Evolutionary conservation across 2,329 filamentous ascomycete genomes (phyloP).

Genomic region (Neofusicoccum sp.): DNA sequence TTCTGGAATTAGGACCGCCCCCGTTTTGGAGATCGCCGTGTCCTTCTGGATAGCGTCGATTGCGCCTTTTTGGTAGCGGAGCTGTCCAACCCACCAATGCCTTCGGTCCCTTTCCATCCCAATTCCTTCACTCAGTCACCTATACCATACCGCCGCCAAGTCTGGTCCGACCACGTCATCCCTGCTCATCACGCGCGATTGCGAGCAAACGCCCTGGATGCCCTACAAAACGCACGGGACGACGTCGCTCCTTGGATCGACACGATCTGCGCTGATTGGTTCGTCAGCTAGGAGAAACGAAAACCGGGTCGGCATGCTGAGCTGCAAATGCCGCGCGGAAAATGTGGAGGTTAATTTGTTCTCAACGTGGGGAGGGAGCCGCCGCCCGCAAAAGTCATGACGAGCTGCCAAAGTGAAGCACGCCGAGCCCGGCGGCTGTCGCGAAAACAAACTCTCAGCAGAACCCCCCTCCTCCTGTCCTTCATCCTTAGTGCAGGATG

Average conservation of each 20-base stretch:
- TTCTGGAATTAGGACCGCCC: too few species aligned
- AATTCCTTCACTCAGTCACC: background rate
- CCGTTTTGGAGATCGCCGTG: too few species aligned
- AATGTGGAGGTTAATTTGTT: background rate
- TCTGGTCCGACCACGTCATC: background rate
- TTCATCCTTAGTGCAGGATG: background rate
- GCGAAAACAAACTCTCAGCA: too few species aligned
- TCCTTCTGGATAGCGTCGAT: too few species aligned
- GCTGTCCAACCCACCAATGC: background rate
- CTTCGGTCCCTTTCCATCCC: background rate
- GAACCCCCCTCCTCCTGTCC: background rate
- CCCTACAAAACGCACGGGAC: constrained; percentile 2
- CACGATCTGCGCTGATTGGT: constrained; percentile 11
- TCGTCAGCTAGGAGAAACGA: background rate
- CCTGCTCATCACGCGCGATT: background rate
- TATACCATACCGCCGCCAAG: background rate
- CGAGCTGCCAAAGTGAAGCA: background rate
- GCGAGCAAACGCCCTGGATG: background rate
- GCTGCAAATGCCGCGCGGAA: background rate
- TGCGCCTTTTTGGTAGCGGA: too few species aligned
- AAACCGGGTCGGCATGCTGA: background rate
- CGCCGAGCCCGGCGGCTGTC: background rate
- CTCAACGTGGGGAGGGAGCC: background rate
- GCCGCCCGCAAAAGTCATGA: background rate
- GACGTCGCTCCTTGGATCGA: background rate